These are phyloP conservation scores for Vanilla planifolia DNA, from an alignment of 106 monocot genomes.

Conservation along the genomic window DNA sequence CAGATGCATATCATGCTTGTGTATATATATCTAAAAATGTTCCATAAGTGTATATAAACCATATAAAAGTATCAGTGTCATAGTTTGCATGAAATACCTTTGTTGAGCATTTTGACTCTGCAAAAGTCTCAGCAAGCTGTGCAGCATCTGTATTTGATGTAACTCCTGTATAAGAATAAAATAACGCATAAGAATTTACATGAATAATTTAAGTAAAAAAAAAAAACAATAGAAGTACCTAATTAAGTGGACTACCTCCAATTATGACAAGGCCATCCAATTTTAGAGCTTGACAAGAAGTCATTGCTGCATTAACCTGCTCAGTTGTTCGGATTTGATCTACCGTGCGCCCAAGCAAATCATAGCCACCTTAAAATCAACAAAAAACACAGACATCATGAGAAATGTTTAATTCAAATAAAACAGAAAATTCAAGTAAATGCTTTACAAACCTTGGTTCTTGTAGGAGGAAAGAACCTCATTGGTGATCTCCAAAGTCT, in stretches of 20 bases:
- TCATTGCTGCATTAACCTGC: conserved; percentile 45
- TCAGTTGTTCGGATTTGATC: conserved; percentile 51
- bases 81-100: conserved; percentile 20
- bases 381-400: background rate
- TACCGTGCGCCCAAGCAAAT: conserved; percentile 42
- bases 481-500: conserved; percentile 35
- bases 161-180: conserved; percentile 22
- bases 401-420: background rate
- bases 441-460: conserved; percentile 35
- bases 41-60: no score
- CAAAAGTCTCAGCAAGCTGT: conserved; percentile 60
- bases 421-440: background rate
- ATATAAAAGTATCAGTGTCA: no score
- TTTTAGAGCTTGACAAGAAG: conserved; percentile 28
- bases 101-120: conserved; percentile 37
- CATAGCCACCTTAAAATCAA: conserved; percentile 31
- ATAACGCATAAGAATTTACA: background rate
- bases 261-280: conserved; percentile 47
- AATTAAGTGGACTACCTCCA: conserved; percentile 31
- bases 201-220: background rate
- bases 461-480: conserved; percentile 25
- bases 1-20: no score
- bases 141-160: conserved; percentile 60
- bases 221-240: background rate
- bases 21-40: no score